A percentile compares a stretch with the other conserved stretches of the same genome.
phyloP scores from a whole-genome alignment of 306 rosid species.

The Quercus suber region DNA sequence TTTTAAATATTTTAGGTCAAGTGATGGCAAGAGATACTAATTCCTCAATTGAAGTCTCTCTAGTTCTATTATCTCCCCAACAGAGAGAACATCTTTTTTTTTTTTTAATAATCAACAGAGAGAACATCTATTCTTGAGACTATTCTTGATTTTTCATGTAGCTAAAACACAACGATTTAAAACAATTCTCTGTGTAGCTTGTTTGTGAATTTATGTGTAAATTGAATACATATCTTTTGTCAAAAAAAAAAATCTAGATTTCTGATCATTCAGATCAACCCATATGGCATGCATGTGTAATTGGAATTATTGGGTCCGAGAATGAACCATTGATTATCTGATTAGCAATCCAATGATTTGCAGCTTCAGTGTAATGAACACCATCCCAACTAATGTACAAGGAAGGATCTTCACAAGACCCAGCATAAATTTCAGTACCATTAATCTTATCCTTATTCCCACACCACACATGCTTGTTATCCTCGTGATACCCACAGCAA shows the following conservation, averaged over 20 bases:
- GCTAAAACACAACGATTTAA: no score
- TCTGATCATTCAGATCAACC: neutral
- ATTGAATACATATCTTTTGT: no score
- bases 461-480: constrained; percentile 75
- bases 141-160: no score
- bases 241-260: neutral
- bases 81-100: no score
- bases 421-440: constrained; percentile 62
- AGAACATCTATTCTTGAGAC: no score
- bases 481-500: constrained; percentile 89
- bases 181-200: no score
- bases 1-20: no score
- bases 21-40: no score
- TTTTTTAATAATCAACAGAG: no score
- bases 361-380: constrained; percentile 82
- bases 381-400: constrained; percentile 76
- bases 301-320: constrained; percentile 56
- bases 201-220: no score
- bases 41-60: no score
- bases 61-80: no score
- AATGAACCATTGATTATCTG: constrained; percentile 59
- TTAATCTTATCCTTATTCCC: constrained; percentile 50
- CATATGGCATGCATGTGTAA: constrained; percentile 65
- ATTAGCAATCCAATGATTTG: constrained; percentile 71
- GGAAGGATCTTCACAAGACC: constrained; percentile 61